These are phyloP conservation scores for Aspergillus sp. DNA, from an alignment of 2,329 filamentous ascomycete species.

Conservation along the genomic window DNA sequence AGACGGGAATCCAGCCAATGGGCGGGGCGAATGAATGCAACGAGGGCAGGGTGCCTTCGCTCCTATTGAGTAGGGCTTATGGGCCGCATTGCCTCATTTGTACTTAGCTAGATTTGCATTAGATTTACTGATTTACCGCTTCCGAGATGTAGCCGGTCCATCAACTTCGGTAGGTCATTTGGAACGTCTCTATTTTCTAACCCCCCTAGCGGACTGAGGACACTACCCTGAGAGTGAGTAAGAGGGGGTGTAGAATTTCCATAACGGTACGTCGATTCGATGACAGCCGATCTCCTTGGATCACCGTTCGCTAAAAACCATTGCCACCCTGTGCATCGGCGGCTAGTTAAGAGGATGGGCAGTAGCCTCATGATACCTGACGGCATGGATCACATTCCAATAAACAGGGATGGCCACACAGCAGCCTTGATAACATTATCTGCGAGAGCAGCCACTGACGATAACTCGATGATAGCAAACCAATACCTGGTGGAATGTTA, in stretches of 20 bases:
- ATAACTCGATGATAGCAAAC: too few relatives aligned
- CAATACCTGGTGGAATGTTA: too few relatives aligned
- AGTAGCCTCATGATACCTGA: not conserved
- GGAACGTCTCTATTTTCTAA: conserved; percentile 37
- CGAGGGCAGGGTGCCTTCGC: too few relatives aligned
- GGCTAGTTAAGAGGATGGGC: not conserved
- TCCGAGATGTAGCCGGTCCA: conserved; percentile 3
- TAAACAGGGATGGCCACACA: not conserved
- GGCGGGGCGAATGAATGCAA: too few relatives aligned
- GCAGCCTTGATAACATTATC: not conserved
- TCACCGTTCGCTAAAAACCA: not conserved
- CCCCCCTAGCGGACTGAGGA: conserved; percentile 29
- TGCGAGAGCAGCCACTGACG: not conserved
- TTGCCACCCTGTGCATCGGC: not conserved
- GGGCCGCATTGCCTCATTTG: too few relatives aligned
- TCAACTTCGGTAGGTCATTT: not conserved
- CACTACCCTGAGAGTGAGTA: too few relatives aligned
- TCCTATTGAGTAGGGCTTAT: too few relatives aligned
- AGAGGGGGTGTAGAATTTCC: too few relatives aligned
- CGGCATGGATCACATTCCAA: not conserved
- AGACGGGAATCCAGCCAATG: too few relatives aligned
- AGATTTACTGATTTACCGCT: not conserved
- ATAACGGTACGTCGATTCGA: too few relatives aligned
- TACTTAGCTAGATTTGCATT: too few relatives aligned
- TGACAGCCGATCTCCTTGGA: too few relatives aligned